Percentiles rank a stretch among this genome's conserved stretches.
Evolutionary conservation across 108 stramenopile species (phyloP).

Genomic region (Ochromonas danica): DNA sequence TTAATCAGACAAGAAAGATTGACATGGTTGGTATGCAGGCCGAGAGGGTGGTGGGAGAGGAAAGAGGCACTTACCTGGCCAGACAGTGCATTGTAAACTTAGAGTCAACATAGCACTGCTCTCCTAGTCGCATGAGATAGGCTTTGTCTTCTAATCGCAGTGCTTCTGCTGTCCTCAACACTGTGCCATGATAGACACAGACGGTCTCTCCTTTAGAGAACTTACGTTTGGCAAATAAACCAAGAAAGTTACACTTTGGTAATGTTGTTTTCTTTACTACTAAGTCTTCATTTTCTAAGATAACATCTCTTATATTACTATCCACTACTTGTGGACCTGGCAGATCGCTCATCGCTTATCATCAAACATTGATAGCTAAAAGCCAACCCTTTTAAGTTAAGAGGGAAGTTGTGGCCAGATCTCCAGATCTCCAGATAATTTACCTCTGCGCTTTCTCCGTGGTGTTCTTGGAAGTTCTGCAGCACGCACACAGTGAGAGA

Average conservation of each 20-base stretch:
- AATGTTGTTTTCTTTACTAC: background rate
- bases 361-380: no score
- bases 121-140: conserved; percentile 24
- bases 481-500: no score
- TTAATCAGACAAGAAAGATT: background rate
- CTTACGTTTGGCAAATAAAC: background rate
- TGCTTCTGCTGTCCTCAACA: background rate
- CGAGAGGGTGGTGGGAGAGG: background rate
- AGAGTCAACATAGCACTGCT: conserved; percentile 28
- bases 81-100: background rate
- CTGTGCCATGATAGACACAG: background rate
- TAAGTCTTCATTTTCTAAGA: no score
- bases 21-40: background rate
- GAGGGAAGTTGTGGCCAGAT: no score
- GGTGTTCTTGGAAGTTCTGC: no score
- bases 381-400: no score
- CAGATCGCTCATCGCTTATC: no score
- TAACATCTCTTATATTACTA: no score
- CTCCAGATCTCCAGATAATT: no score
- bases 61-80: background rate
- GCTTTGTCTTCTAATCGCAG: background rate
- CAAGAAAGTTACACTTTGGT: background rate
- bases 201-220: background rate
- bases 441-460: no score
- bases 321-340: no score